Evolutionary conservation across 2,329 filamentous ascomycete species (phyloP).

Genomic region (Colletotrichum shisoi): DNA sequence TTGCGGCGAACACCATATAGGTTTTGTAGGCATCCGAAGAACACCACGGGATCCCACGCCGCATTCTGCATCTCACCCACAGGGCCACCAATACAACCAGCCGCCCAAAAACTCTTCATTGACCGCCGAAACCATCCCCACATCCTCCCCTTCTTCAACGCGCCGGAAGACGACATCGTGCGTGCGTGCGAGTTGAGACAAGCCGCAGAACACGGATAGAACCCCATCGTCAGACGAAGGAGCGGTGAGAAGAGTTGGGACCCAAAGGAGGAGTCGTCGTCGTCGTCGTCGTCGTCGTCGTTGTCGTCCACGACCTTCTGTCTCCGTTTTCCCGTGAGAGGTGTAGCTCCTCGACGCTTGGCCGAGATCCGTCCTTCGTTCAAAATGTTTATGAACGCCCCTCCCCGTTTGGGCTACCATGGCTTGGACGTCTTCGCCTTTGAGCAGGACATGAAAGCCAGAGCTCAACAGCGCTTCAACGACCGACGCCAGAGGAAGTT

Average conservation of each 20-base stretch:
- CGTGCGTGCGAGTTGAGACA: constrained; percentile 28
- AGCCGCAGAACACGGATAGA: constrained; percentile 23
- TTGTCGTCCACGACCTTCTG: neutral
- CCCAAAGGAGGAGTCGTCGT: no score
- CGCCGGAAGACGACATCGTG: constrained; percentile 38
- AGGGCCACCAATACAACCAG: neutral
- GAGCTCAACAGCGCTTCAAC: constrained; percentile 26
- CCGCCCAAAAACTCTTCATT: constrained; percentile 24
- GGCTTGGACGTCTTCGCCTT: constrained; percentile 36
- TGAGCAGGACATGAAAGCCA: constrained; percentile 30
- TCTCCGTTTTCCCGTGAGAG: neutral
- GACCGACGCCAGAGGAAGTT: constrained; percentile 29
- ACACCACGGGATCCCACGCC: constrained; percentile 29
- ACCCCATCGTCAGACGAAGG: constrained; percentile 7
- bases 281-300: no score
- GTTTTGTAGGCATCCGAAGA: constrained; percentile 27
- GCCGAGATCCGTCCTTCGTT: constrained; percentile 1
- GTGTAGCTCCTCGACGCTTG: neutral
- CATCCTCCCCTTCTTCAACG: constrained; percentile 21
- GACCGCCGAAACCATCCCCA: constrained; percentile 26
- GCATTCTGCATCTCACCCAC: constrained; percentile 16
- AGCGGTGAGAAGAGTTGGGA: constrained; percentile 23
- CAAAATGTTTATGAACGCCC: constrained; percentile 39
- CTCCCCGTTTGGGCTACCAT: constrained; percentile 33
- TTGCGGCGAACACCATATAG: constrained; percentile 11